Percentiles rank a stretch among this genome's conserved stretches.
phyloP scores from a whole-genome alignment of 306 rosid genomes.

The Datisca glomerata region DNA sequence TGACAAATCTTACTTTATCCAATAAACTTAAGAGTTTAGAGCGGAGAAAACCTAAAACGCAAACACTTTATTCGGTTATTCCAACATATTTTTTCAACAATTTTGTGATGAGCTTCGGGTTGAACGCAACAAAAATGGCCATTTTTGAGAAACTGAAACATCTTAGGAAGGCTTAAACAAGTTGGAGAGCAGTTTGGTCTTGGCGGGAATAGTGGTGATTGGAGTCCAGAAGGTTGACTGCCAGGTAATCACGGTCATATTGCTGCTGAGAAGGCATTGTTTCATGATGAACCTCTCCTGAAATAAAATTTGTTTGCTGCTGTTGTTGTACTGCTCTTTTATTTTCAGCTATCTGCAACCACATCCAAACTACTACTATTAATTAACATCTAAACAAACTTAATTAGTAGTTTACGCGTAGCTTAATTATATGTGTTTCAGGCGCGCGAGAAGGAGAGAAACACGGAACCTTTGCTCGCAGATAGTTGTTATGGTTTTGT shows the following conservation, averaged over 20 bases:
- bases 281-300: conserved; percentile 31
- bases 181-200: conserved; percentile 69
- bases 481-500: conserved; percentile 79
- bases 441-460: neutral
- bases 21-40: too few relatives aligned
- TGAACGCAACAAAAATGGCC: too few relatives aligned
- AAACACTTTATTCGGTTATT: too few relatives aligned
- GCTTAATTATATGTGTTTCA: neutral
- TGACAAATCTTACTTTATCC: too few relatives aligned
- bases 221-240: conserved; percentile 57
- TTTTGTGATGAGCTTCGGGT: too few relatives aligned
- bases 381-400: neutral
- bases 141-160: too few relatives aligned
- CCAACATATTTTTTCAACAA: too few relatives aligned
- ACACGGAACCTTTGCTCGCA: conserved; percentile 64
- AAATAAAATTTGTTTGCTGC: conserved; percentile 35
- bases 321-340: conserved; percentile 60
- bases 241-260: conserved; percentile 58
- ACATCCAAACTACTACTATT: neutral
- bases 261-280: conserved; percentile 11
- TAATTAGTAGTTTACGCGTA: neutral
- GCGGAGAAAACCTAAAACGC: too few relatives aligned
- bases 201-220: conserved; percentile 42
- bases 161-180: too few relatives aligned
- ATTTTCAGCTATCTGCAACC: conserved; percentile 63